Percentiles rank a stretch among this genome's conserved stretches.
These are phyloP conservation scores for Astragalus membranaceus DNA, from an alignment of 306 rosid genomes.

Conservation along the genomic window DNA sequence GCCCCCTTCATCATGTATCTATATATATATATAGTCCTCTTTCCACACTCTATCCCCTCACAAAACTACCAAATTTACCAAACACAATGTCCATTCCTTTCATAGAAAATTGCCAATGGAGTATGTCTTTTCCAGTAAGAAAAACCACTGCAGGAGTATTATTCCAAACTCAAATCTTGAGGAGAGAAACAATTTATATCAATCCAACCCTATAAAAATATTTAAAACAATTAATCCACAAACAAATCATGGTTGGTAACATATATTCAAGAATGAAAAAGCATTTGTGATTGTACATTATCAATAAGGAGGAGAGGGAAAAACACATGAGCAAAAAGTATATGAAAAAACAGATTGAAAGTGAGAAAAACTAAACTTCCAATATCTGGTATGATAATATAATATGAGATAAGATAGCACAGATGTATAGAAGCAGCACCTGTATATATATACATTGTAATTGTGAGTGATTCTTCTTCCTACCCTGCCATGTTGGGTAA, in stretches of 20 bases:
- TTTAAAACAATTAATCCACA: not conserved
- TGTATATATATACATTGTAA: too few relatives aligned
- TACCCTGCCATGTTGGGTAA: too few relatives aligned
- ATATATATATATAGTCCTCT: slow-evolving; percentile 8
- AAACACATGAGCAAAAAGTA: too few relatives aligned
- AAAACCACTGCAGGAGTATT: slow-evolving; percentile 1
- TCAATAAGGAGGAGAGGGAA: too few relatives aligned
- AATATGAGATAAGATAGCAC: too few relatives aligned
- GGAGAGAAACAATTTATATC: not conserved
- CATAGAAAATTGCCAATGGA: not conserved
- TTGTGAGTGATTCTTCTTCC: too few relatives aligned
- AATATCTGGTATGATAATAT: not conserved
- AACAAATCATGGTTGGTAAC: not conserved
- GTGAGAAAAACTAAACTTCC: not conserved
- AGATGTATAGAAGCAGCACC: too few relatives aligned
- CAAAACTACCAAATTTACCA: slow-evolving; percentile 18
- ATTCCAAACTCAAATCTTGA: not conserved
- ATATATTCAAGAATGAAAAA: not conserved
- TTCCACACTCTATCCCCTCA: slow-evolving; percentile 26
- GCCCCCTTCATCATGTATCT: slow-evolving; percentile 23
- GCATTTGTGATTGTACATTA: too few relatives aligned
- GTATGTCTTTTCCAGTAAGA: not conserved
- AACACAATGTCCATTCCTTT: not conserved
- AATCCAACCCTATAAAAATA: not conserved
- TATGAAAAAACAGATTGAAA: too few relatives aligned